Percentiles rank a stretch among this genome's conserved stretches.
Conservation (phyloP, 495 filamentous ascomycete genomes). For the Neurospora discreta region DNA sequence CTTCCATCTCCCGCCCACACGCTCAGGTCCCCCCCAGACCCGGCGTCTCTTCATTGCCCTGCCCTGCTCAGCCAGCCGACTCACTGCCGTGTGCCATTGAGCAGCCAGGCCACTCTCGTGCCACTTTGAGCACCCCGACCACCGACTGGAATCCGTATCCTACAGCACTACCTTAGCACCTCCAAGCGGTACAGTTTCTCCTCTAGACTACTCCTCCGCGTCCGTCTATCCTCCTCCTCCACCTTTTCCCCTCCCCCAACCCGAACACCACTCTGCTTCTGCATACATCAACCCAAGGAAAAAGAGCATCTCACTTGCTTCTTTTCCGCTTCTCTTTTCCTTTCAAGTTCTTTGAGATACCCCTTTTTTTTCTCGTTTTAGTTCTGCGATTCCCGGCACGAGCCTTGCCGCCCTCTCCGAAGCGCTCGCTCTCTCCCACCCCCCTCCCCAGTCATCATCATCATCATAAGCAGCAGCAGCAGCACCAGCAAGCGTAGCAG, state of each 20-base stretch:
- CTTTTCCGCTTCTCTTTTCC: conserved; percentile 20
- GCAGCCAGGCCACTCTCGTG: neutral
- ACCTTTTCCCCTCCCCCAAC: conserved; percentile 25
- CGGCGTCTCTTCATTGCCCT: no score
- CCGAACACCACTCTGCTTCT: conserved; percentile 15
- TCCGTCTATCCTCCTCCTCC: conserved; percentile 20
- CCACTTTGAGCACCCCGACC: neutral
- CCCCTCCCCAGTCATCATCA: neutral
- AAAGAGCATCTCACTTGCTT: conserved; percentile 27
- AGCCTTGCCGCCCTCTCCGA: neutral
- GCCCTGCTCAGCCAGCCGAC: no score
- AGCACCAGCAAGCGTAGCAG: neutral
- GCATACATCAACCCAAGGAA: conserved; percentile 22
- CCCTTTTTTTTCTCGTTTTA: conserved; percentile 19
- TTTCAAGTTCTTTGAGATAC: conserved; percentile 19
- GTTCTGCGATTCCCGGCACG: conserved; percentile 7
- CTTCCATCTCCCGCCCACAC: conserved; percentile 20
- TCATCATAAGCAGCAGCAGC: neutral
- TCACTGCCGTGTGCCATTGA: no score
- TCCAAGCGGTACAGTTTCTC: conserved; percentile 16
- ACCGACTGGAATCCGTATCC: neutral
- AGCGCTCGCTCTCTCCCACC: neutral
- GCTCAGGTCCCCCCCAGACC: conserved; percentile 9
- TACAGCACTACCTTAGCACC: neutral
- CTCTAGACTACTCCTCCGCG: conserved; percentile 17